A percentile compares a stretch with the other conserved stretches of the same genome.
Evolutionary conservation across 2,329 filamentous ascomycete species (phyloP).

Genomic region (Pyrenochaeta sp.): DNA sequence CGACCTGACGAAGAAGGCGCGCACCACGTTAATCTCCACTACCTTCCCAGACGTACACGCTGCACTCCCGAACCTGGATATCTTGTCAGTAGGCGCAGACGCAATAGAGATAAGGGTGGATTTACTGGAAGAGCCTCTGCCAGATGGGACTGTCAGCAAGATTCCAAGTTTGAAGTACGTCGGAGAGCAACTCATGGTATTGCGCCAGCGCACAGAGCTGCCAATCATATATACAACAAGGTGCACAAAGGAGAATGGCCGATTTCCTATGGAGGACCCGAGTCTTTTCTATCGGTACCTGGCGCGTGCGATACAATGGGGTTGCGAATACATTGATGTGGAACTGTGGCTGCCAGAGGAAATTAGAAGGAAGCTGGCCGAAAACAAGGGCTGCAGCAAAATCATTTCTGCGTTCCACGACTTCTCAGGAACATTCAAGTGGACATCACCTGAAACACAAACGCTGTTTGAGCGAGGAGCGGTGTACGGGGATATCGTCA

Average conservation of each 20-base stretch:
- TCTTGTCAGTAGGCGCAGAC: slow-evolving; percentile 85
- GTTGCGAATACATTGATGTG: slow-evolving; percentile 88
- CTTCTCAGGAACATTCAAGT: slow-evolving; percentile 84
- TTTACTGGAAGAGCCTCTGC: slow-evolving; percentile 75
- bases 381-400: slow-evolving; percentile 77
- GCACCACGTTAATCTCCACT: slow-evolving; percentile 86
- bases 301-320: slow-evolving; percentile 86
- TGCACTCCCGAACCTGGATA: slow-evolving; percentile 84
- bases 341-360: slow-evolving; percentile 85
- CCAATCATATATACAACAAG: slow-evolving; percentile 91
- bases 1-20: slow-evolving; percentile 76
- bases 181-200: slow-evolving; percentile 83
- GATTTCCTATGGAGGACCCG: slow-evolving; percentile 84
- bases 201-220: slow-evolving; percentile 83
- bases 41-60: slow-evolving; percentile 87
- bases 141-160: slow-evolving; percentile 64
- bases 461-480: slow-evolving; percentile 75
- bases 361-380: slow-evolving; percentile 72
- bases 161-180: slow-evolving; percentile 85
- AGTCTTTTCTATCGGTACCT: slow-evolving; percentile 79
- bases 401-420: slow-evolving; percentile 95
- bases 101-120: slow-evolving; percentile 87
- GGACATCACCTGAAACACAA: slow-evolving; percentile 77
- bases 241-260: slow-evolving; percentile 82
- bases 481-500: slow-evolving; percentile 83